Percentiles rank a stretch among this genome's conserved stretches.
Evolutionary conservation across 495 filamentous ascomycete species (phyloP).

Genomic region (Neurospora sp.): DNA sequence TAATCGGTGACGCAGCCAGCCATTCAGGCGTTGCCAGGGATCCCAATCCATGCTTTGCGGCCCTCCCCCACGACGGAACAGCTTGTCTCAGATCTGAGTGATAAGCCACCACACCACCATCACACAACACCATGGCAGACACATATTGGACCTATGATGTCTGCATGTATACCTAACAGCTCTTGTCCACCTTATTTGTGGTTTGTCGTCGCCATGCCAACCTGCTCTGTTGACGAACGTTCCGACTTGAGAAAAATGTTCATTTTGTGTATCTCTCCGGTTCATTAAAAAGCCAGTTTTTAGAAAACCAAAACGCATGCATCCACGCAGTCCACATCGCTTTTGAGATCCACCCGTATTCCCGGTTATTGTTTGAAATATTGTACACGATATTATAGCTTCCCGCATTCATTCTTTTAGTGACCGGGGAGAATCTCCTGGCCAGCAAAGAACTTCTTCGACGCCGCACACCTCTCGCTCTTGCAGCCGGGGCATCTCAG

Average conservation of each 20-base stretch:
- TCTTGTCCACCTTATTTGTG: not conserved
- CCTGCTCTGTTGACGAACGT: not conserved
- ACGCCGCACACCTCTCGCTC: slow-evolving; percentile 79
- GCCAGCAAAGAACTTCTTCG: slow-evolving; percentile 85
- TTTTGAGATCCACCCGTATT: not conserved
- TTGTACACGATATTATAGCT: not conserved
- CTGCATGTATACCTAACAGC: not conserved
- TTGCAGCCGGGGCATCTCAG: slow-evolving; percentile 90
- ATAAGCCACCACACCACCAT: not conserved
- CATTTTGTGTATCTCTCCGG: not conserved
- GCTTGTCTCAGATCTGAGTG: not conserved
- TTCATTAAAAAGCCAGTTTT: not conserved
- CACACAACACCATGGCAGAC: not conserved
- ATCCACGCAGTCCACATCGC: not conserved
- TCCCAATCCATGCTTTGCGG: not conserved
- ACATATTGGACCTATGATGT: not conserved
- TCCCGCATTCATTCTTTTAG: not conserved
- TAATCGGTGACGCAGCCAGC: slow-evolving; percentile 4
- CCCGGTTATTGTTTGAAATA: not conserved
- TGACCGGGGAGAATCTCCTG: slow-evolving; percentile 18
- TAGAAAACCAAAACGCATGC: not conserved
- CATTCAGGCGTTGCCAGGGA: not conserved
- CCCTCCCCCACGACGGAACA: not conserved
- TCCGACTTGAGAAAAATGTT: not conserved
- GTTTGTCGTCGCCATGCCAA: not conserved